Evolutionary conservation across 2,329 filamentous ascomycete genomes (phyloP).

Genomic region (Penicillium sp.): DNA sequence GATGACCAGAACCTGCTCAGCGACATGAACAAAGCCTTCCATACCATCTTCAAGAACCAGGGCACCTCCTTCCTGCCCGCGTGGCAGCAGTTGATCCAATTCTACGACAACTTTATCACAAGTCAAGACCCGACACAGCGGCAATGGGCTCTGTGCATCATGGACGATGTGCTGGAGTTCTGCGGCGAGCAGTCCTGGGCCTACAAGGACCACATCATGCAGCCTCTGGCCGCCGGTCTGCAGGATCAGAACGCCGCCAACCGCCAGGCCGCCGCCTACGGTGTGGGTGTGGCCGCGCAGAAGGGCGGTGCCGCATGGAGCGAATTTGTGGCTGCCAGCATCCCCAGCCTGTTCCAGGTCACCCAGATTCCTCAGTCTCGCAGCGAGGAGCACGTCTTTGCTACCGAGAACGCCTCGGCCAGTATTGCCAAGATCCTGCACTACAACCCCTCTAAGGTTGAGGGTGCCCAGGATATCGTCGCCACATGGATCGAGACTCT

Average conservation of each 20-base stretch:
- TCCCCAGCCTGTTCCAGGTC: conserved; percentile 80
- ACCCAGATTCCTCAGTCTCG: conserved; percentile 76
- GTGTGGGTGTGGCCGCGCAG: conserved; percentile 90
- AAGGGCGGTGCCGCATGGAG: conserved; percentile 84
- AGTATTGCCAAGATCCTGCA: conserved; percentile 96
- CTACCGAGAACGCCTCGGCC: conserved; percentile 94
- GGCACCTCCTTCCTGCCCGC: conserved; percentile 75
- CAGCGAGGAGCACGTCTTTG: conserved; percentile 89
- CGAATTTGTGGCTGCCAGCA: conserved; percentile 73
- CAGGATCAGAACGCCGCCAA: conserved; percentile 83
- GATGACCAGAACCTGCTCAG: conserved; percentile 94
- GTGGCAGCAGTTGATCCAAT: conserved; percentile 80
- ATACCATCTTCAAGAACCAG: conserved; percentile 98
- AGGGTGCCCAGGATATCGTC: conserved; percentile 69
- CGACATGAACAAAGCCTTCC: conserved; percentile 99
- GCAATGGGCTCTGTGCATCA: conserved; percentile 98
- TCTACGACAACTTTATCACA: conserved; percentile 79
- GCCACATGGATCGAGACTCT: conserved; percentile 86
- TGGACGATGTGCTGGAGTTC: conserved; percentile 97
- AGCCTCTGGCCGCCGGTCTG: conserved; percentile 81
- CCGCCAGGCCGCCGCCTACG: conserved; percentile 91
- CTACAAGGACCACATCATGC: conserved; percentile 79
- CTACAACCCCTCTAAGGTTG: conserved; percentile 74
- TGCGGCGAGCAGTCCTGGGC: conserved; percentile 83
- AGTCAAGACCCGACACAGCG: conserved; percentile 82